A percentile compares a stretch with the other conserved stretches of the same genome.
phyloP scores from a whole-genome alignment of 192 early-diverging fungal genomes.

The Chytriomyces sp. region DNA sequence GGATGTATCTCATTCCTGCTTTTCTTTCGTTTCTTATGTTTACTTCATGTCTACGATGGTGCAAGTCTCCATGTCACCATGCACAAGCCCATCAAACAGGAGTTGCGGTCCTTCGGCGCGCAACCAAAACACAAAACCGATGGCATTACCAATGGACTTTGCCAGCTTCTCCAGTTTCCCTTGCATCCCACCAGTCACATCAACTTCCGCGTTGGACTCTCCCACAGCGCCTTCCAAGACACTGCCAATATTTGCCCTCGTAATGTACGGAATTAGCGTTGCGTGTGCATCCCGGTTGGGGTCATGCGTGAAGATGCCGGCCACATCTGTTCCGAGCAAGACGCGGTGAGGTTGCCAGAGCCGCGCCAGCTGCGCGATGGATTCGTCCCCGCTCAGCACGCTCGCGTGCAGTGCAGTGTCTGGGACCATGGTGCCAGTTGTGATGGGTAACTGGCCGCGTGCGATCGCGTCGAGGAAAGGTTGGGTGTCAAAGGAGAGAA shows the following conservation, averaged over 20 bases:
- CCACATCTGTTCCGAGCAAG: slow-evolving; percentile 16
- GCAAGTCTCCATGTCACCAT: neutral
- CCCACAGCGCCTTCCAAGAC: neutral
- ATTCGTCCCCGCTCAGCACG: slow-evolving; percentile 17
- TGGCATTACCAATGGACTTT: neutral
- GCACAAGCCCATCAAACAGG: neutral
- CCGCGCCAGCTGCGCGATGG: neutral
- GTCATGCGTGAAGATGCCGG: slow-evolving; percentile 9
- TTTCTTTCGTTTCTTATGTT: neutral
- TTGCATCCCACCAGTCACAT: slow-evolving; percentile 27
- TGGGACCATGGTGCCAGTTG: slow-evolving; percentile 14
- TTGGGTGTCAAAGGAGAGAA: neutral
- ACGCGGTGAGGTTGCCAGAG: neutral
- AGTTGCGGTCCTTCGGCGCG: too few species aligned
- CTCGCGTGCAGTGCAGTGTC: neutral
- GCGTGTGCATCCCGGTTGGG: neutral
- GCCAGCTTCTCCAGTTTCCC: slow-evolving; percentile 20
- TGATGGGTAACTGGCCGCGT: neutral
- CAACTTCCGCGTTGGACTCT: slow-evolving; percentile 5
- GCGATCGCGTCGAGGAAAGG: neutral
- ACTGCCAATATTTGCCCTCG: neutral
- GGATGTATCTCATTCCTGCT: neutral
- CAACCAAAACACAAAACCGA: slow-evolving; percentile 4
- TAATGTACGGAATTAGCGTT: neutral
- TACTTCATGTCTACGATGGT: neutral